phyloP scores from a whole-genome alignment of 257 asterid species.

The Dorcoceras hygrometricum region DNA sequence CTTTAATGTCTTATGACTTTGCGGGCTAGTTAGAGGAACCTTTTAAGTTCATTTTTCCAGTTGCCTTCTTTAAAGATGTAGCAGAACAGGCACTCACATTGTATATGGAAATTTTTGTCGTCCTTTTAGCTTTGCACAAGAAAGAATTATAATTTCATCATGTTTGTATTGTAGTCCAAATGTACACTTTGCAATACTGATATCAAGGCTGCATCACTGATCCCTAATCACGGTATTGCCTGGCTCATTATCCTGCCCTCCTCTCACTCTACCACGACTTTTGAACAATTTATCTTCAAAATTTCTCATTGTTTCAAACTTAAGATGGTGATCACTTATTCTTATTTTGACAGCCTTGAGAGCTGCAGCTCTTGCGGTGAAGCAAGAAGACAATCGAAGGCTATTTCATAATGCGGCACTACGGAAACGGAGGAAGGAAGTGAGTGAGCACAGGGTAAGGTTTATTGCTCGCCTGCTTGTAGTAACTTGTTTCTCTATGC shows the following conservation, averaged over 20 bases:
- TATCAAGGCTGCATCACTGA: constrained; percentile 63
- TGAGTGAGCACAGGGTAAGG: constrained; percentile 72
- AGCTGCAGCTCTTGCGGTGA: constrained; percentile 94
- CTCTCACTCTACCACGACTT: constrained; percentile 10
- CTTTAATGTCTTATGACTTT: neutral
- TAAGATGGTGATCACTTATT: constrained; percentile 21
- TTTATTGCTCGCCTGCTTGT: constrained; percentile 23
- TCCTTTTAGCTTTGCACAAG: neutral
- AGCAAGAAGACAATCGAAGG: constrained; percentile 92
- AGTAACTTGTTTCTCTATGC: constrained; percentile 15
- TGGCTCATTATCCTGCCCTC: constrained; percentile 9
- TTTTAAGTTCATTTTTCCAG: constrained; percentile 16
- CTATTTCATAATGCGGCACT: constrained; percentile 82
- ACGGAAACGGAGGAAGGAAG: constrained; percentile 92
- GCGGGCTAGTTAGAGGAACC: constrained; percentile 12
- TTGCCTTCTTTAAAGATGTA: constrained; percentile 13
- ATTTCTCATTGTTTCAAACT: constrained; percentile 13
- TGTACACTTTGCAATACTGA: constrained; percentile 79
- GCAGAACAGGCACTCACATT: neutral
- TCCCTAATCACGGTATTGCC: constrained; percentile 79
- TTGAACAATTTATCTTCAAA: constrained; percentile 22
- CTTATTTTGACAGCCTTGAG: constrained; percentile 60
- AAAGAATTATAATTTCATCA: constrained; percentile 25
- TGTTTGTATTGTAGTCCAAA: constrained; percentile 61
- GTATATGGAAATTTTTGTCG: constrained; percentile 8